These are phyloP conservation scores for Saturnispora gosingensis DNA, from an alignment of 805 yeast genomes.

Conservation along the genomic window DNA sequence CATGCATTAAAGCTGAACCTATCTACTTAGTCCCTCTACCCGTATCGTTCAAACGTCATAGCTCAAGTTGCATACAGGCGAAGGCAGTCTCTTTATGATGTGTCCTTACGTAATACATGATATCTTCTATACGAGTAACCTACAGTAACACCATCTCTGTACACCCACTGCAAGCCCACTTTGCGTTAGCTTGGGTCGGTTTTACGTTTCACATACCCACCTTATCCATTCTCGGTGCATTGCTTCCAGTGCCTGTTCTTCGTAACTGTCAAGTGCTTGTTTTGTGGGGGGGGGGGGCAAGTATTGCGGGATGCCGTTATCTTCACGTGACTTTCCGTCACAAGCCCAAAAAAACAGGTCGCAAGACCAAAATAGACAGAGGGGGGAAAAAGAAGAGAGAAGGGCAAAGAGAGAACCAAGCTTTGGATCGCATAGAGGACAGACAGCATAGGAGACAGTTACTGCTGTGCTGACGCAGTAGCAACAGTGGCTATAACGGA, in stretches of 20 bases:
- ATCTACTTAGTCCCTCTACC: too few species aligned
- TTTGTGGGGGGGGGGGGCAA: neutral
- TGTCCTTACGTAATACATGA: too few species aligned
- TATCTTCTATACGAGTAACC: neutral
- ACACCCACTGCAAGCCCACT: neutral
- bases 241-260: neutral
- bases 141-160: neutral
- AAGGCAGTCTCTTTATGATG: too few species aligned
- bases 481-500: neutral
- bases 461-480: neutral
- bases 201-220: neutral
- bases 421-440: too few species aligned
- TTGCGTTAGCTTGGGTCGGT: neutral
- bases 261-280: neutral
- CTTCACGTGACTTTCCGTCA: constrained; percentile 1
- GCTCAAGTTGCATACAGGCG: too few species aligned
- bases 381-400: neutral
- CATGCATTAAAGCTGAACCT: too few species aligned
- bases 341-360: neutral
- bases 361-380: neutral
- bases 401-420: neutral
- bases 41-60: too few species aligned
- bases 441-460: too few species aligned
- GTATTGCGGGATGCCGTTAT: neutral
- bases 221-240: neutral